These are phyloP conservation scores for Arthrobotrys megalospora DNA, from an alignment of 2,329 filamentous ascomycete species.

Conservation along the genomic window DNA sequence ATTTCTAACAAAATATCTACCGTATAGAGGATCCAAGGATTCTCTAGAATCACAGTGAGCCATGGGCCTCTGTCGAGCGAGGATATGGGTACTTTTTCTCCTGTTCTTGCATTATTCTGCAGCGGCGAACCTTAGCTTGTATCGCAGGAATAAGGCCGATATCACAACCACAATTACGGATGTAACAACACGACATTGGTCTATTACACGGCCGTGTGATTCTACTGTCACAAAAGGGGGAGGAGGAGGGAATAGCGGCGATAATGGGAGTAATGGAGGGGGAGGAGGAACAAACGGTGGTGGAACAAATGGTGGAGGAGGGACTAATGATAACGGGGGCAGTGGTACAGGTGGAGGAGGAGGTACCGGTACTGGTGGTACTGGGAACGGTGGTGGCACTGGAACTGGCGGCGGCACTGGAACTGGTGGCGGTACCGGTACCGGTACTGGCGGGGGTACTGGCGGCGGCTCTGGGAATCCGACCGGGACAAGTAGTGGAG, in stretches of 20 bases:
- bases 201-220: background rate
- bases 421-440: background rate
- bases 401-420: background rate
- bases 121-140: background rate
- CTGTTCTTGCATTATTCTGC: background rate
- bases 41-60: background rate
- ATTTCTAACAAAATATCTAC: no score
- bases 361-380: background rate
- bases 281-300: background rate
- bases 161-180: conserved; percentile 8
- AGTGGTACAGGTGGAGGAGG: background rate
- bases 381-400: background rate
- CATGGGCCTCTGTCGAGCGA: background rate
- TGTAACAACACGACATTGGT: conserved; percentile 1
- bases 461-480: background rate
- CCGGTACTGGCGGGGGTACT: background rate
- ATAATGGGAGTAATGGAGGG: background rate
- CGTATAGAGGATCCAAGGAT: background rate
- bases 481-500: background rate
- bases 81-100: background rate
- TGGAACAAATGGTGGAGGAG: background rate
- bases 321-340: background rate
- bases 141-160: background rate
- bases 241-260: background rate
- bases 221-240: background rate